These are phyloP conservation scores for Trametes cinnabarina DNA, from an alignment of 768 basidiomycete genomes.

Conservation along the genomic window DNA sequence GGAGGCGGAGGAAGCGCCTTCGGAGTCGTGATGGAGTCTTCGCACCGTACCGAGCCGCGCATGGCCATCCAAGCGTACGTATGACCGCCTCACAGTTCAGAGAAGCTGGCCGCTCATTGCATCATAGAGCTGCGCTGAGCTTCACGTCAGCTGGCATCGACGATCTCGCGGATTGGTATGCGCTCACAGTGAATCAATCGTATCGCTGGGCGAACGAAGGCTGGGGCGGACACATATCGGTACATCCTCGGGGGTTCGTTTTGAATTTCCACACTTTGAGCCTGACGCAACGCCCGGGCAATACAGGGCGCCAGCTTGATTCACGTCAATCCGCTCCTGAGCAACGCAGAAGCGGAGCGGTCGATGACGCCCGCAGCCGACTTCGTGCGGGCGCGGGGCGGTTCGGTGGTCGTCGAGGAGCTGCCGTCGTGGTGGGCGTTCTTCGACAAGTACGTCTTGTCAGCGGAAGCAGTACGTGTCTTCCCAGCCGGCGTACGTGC, in stretches of 20 bases:
- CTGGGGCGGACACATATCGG: constrained; percentile 38
- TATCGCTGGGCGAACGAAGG: constrained; percentile 34
- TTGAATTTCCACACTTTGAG: no score
- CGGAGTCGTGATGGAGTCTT: constrained; percentile 33
- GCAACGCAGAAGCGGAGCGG: constrained; percentile 7
- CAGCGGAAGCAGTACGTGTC: not conserved
- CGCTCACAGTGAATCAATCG: constrained; percentile 31
- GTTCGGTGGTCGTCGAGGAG: constrained; percentile 31
- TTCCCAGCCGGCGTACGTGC: not conserved
- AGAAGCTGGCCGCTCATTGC: not conserved
- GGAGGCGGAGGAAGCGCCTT: constrained; percentile 41
- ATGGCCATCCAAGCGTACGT: constrained; percentile 28
- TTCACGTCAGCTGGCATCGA: not conserved
- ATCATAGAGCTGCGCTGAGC: no score
- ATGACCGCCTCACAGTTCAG: constrained; percentile 20
- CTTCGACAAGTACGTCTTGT: constrained; percentile 32
- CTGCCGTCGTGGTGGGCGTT: constrained; percentile 26
- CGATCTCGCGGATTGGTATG: constrained; percentile 27
- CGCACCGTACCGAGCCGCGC: constrained; percentile 23
- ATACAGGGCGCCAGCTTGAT: no score
- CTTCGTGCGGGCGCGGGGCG: constrained; percentile 30
- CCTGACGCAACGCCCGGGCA: no score
- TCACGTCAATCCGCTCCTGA: no score
- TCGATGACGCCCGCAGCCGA: constrained; percentile 37
- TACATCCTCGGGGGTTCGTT: constrained; percentile 32